Evolutionary conservation across 2,329 filamentous ascomycete species (phyloP).

Genomic region (Fusarium metavorans): DNA sequence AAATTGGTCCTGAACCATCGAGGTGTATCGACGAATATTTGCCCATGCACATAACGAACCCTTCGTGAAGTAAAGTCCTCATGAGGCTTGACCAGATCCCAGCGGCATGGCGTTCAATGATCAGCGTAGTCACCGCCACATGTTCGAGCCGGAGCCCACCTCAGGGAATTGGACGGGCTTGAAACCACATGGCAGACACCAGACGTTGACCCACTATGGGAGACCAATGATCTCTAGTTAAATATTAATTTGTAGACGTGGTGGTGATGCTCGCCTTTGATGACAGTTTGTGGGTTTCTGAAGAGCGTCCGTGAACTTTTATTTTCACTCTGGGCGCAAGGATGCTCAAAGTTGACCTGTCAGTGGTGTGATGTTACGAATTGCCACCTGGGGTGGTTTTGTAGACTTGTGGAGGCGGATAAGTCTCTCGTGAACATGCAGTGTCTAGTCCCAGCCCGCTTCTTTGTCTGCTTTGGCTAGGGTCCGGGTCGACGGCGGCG

Average conservation of each 20-base stretch:
- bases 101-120: neutral
- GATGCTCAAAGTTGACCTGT: neutral
- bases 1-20: neutral
- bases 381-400: neutral
- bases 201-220: constrained; percentile 11
- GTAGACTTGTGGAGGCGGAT: neutral
- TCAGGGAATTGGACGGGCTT: constrained; percentile 27
- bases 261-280: neutral
- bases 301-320: neutral
- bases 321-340: neutral
- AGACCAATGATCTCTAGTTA: neutral
- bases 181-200: constrained; percentile 18
- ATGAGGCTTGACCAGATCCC: neutral
- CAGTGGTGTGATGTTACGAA: neutral
- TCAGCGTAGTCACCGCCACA: constrained; percentile 9
- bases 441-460: neutral
- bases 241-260: neutral
- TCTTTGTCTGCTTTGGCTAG: neutral
- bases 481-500: neutral
- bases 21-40: neutral
- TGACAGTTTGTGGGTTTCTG: neutral
- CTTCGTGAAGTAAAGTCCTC: neutral
- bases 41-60: neutral
- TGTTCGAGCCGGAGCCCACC: constrained; percentile 5
- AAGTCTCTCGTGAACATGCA: neutral